Base-by-base conservation (phyloP, 2,329 filamentous ascomycete genomes). In the Trichoderma arundinaceum region DNA sequence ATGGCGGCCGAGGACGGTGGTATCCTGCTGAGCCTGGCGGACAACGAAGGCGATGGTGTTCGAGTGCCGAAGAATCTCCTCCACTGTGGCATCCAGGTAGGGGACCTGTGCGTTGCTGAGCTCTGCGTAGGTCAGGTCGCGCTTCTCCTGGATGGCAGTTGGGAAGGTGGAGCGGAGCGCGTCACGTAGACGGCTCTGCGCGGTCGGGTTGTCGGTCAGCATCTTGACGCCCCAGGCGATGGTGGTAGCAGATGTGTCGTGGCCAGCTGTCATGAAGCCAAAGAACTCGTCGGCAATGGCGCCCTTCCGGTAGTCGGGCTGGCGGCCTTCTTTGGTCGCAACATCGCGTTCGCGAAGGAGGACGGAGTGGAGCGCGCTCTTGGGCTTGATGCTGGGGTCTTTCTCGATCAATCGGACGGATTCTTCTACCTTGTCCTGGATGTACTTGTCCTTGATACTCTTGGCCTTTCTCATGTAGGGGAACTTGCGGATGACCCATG, bases 21-120 rank as follows among this genome's bases (percentile, higher is more conserved):
- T 76, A 57, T 79, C 76, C 44, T 67, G 65, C 28, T 68, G 68
- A 1, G 77, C 69, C 5, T 69, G 69, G 9, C 77, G 74, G 4
- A 76, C 72, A n/a, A 71, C 69, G 6, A 71, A 71, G n/a, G 68
- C 70, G 4, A 49, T 49, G 19, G 60, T 53, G 49, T 43, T 54
- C 1, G 48, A 43, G 48, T 38, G 49, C 2, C 79, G 74, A 7
- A 79, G 67, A 0, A 73, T 71, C 67, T 81, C 78, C 58, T 78
- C 76, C 43, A 79, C 67, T 3, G 74, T 70, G 10, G 77, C 77
- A 49, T 80, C 78, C 8, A 80, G 71, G 67, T 77, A 79, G 1
- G 75, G 75, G 3, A 77, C 65, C 6, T 71, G 68, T 2, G 70
- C 61, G 4, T 53, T 53, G 0, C 68, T 68, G 9, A 79, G 72